These are phyloP conservation scores for Litchi chinensis DNA, from an alignment of 345 rosid genomes.

Conservation along the genomic window DNA sequence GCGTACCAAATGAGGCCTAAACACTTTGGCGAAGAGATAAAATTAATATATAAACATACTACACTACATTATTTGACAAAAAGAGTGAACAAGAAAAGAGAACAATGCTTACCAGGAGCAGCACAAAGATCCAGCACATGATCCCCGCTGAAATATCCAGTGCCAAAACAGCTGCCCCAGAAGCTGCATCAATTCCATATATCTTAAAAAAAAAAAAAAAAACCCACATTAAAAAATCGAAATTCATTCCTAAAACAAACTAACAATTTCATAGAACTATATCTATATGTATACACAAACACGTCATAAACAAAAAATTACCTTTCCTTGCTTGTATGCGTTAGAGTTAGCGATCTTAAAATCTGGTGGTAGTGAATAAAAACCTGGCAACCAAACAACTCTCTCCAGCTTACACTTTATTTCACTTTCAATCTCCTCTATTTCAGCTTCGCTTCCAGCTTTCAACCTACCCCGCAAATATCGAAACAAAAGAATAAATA, in stretches of 20 bases:
- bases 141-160: conserved; percentile 69
- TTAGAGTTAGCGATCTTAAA: conserved; percentile 72
- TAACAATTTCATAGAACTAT: neutral
- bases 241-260: neutral
- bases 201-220: conserved; percentile 41
- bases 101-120: conserved; percentile 69
- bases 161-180: conserved; percentile 86
- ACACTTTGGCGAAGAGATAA: neutral
- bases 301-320: conserved; percentile 15
- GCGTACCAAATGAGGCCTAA: too few species aligned
- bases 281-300: neutral
- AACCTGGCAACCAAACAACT: conserved; percentile 74
- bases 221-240: neutral
- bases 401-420: conserved; percentile 63
- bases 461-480: conserved; percentile 55
- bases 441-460: conserved; percentile 56
- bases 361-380: conserved; percentile 73
- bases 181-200: conserved; percentile 94
- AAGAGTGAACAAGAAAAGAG: neutral
- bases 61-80: neutral
- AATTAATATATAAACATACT: too few species aligned
- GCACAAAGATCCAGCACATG: conserved; percentile 92
- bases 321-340: conserved; percentile 79
- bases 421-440: conserved; percentile 63
- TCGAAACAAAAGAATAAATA: neutral